phyloP scores from a whole-genome alignment of 2,329 filamentous ascomycete genomes.

The Tricladium varicosporioides region DNA sequence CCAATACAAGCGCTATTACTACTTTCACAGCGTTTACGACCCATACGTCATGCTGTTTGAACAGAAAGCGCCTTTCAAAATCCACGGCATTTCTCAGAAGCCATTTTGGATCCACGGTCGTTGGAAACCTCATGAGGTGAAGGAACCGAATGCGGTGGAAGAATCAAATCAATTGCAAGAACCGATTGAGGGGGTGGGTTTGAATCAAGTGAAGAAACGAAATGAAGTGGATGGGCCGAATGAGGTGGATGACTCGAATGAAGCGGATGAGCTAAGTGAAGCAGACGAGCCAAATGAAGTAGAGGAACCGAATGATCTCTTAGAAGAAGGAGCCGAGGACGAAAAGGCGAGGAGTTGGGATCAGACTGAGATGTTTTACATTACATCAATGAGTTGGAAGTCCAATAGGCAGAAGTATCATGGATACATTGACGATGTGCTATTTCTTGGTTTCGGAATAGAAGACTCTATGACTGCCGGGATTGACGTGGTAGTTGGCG shows the following conservation, averaged over 20 bases:
- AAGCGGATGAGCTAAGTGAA: no score
- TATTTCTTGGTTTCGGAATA: slow-evolving; percentile 55
- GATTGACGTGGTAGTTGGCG: slow-evolving; percentile 50
- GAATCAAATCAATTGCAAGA: no score
- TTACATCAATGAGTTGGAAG: slow-evolving; percentile 58
- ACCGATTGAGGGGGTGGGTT: no score
- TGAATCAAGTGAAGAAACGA: no score
- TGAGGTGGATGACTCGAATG: no score
- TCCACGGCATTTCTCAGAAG: slow-evolving; percentile 47
- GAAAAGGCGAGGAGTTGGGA: slow-evolving; percentile 16
- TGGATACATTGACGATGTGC: slow-evolving; percentile 53
- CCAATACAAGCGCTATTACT: slow-evolving; percentile 51
- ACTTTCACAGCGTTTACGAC: slow-evolving; percentile 52
- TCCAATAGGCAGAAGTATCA: slow-evolving; percentile 46
- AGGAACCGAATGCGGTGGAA: no score
- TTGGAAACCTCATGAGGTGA: slow-evolving; percentile 28
- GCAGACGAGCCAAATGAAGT: no score
- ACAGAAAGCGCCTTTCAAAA: slow-evolving; percentile 46
- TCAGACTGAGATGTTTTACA: slow-evolving; percentile 55
- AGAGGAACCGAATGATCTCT: no score
- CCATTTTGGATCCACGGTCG: slow-evolving; percentile 58
- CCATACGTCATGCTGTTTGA: slow-evolving; percentile 53
- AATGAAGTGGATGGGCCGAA: no score
- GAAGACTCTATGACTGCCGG: slow-evolving; percentile 49
- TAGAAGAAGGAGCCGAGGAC: no score